phyloP scores from a whole-genome alignment of 2,329 filamentous ascomycete species.

The Xylariaceae sp. region DNA sequence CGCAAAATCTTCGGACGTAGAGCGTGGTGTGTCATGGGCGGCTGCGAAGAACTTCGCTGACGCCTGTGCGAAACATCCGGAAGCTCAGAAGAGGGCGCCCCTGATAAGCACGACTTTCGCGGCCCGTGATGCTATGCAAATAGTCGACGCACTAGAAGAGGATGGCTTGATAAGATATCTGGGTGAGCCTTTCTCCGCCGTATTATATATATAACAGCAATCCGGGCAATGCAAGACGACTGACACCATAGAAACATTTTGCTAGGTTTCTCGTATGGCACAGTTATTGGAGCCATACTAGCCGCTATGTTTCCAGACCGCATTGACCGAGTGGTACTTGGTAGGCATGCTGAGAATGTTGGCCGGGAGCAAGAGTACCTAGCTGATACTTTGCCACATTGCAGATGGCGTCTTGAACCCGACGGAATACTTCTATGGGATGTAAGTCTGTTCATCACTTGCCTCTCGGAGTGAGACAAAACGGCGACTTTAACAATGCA shows the following conservation, averaged over 20 bases:
- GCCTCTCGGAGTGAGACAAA: background rate
- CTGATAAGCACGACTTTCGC: constrained; percentile 33
- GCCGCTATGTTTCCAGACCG: constrained; percentile 40
- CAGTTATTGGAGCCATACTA: constrained; percentile 35
- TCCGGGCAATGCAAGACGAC: background rate
- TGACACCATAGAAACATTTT: constrained; percentile 3
- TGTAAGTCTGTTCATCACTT: constrained; percentile 13
- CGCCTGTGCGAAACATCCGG: constrained; percentile 23
- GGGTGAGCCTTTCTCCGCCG: constrained; percentile 24
- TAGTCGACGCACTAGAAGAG: constrained; percentile 36
- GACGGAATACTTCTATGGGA: constrained; percentile 32
- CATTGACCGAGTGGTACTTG: constrained; percentile 36
- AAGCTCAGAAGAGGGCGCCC: constrained; percentile 24
- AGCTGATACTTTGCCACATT: background rate
- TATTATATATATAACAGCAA: background rate
- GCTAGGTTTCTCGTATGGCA: constrained; percentile 39
- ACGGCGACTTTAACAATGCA: background rate
- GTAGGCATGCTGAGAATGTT: constrained; percentile 27
- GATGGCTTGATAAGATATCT: constrained; percentile 36
- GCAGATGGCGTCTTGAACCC: constrained; percentile 25
- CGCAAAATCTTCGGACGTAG: constrained; percentile 20
- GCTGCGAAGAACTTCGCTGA: constrained; percentile 19
- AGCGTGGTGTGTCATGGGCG: constrained; percentile 20
- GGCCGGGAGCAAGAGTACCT: background rate
- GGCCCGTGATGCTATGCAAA: constrained; percentile 36